These are phyloP conservation scores for Tulasnella sp. DNA, from an alignment of 768 basidiomycete species.

Conservation along the genomic window DNA sequence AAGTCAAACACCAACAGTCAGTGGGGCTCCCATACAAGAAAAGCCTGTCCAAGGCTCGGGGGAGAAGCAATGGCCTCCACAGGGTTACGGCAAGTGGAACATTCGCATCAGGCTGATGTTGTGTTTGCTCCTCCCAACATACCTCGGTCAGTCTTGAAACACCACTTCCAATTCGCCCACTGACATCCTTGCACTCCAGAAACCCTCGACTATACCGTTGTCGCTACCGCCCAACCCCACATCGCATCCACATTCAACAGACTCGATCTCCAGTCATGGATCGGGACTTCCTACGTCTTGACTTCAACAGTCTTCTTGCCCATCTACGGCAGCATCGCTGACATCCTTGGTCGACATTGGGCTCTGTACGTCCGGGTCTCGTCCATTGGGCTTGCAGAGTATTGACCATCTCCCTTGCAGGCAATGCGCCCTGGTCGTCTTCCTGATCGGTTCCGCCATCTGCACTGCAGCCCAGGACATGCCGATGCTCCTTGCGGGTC, in stretches of 20 bases:
- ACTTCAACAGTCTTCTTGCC: conserved; percentile 55
- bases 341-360: conserved; percentile 51
- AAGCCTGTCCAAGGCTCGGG: background rate
- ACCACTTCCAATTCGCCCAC: background rate
- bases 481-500: conserved; percentile 46
- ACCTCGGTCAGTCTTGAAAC: conserved; percentile 3
- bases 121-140: conserved; percentile 14
- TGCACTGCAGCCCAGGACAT: conserved; percentile 50
- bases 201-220: conserved; percentile 39
- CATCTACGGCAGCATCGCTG: conserved; percentile 49
- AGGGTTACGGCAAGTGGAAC: conserved; percentile 7
- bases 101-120: conserved; percentile 14
- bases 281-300: conserved; percentile 52
- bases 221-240: conserved; percentile 51
- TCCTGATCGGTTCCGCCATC: conserved; percentile 48
- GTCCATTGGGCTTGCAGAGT: background rate
- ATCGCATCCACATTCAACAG: conserved; percentile 46
- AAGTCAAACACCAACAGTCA: background rate
- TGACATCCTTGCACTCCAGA: background rate
- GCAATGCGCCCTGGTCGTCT: conserved; percentile 47
- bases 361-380: conserved; percentile 36
- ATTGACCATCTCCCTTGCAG: background rate
- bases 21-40: background rate
- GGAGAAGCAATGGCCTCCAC: background rate
- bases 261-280: conserved; percentile 42